These are phyloP conservation scores for Ilyonectria mors-panacis DNA, from an alignment of 2,329 filamentous ascomycete species.

Conservation along the genomic window DNA sequence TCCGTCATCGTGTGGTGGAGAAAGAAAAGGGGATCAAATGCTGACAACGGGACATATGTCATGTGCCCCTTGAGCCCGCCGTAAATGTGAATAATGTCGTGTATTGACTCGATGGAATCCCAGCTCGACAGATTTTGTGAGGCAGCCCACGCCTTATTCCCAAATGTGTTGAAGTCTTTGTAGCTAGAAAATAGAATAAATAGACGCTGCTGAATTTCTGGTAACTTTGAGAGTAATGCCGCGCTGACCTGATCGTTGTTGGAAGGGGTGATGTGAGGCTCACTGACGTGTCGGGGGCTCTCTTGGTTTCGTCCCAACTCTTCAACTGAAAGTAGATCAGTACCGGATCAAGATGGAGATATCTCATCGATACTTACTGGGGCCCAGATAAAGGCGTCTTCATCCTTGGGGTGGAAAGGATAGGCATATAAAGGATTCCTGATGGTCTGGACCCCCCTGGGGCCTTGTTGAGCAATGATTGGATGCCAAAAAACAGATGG, in stretches of 20 bases:
- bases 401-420: slow-evolving; percentile 72
- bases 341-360: not conserved
- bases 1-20: slow-evolving; percentile 85
- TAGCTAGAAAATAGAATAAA: slow-evolving; percentile 79
- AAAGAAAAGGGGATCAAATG: slow-evolving; percentile 86
- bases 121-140: slow-evolving; percentile 63
- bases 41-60: slow-evolving; percentile 78
- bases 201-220: slow-evolving; percentile 73
- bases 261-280: slow-evolving; percentile 59
- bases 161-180: slow-evolving; percentile 77
- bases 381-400: slow-evolving; percentile 69
- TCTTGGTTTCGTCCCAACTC: slow-evolving; percentile 72
- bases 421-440: slow-evolving; percentile 75
- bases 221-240: slow-evolving; percentile 61
- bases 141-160: slow-evolving; percentile 76
- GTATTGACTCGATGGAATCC: slow-evolving; percentile 77
- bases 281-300: slow-evolving; percentile 62
- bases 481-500: slow-evolving; percentile 62
- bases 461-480: slow-evolving; percentile 68
- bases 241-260: slow-evolving; percentile 71
- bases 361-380: slow-evolving; percentile 64
- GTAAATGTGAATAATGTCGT: slow-evolving; percentile 74
- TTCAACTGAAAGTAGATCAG: slow-evolving; percentile 63
- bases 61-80: slow-evolving; percentile 76
- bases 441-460: slow-evolving; percentile 69